phyloP scores from a whole-genome alignment of 2,329 filamentous ascomycete genomes.

The Sphaerulina vaccinii region DNA sequence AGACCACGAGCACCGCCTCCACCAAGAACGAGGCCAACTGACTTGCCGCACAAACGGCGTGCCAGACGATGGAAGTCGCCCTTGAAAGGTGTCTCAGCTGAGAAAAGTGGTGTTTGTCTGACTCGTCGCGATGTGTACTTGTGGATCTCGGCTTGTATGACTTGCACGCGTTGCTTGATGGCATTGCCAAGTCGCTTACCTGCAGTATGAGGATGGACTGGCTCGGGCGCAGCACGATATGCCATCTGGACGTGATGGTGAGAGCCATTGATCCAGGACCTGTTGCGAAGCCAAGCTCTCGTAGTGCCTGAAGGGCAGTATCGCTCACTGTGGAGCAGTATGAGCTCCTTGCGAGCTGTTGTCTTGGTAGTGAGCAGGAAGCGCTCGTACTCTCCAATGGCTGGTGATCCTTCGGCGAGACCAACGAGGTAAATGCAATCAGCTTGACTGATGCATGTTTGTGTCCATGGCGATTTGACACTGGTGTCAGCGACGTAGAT shows the following conservation, averaged over 20 bases:
- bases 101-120: slow-evolving; percentile 85
- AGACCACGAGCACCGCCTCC: slow-evolving; percentile 92
- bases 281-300: slow-evolving; percentile 79
- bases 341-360: slow-evolving; percentile 87
- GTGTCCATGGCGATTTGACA: slow-evolving; percentile 96
- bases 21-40: slow-evolving; percentile 88
- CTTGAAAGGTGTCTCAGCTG: slow-evolving; percentile 88
- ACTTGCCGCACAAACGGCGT: slow-evolving; percentile 85
- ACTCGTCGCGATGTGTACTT: slow-evolving; percentile 95
- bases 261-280: slow-evolving; percentile 96
- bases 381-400: slow-evolving; percentile 92
- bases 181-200: slow-evolving; percentile 75
- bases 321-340: slow-evolving; percentile 83
- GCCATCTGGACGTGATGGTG: slow-evolving; percentile 98
- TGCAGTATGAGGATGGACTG: slow-evolving; percentile 72
- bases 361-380: slow-evolving; percentile 97
- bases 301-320: slow-evolving; percentile 85
- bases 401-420: slow-evolving; percentile 82
- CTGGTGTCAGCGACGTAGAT: slow-evolving; percentile 95
- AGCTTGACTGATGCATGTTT: slow-evolving; percentile 94
- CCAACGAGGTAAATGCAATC: slow-evolving; percentile 94
- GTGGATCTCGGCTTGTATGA: slow-evolving; percentile 93
- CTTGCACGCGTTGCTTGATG: slow-evolving; percentile 89
- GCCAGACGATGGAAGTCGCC: slow-evolving; percentile 94
- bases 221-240: slow-evolving; percentile 72